Evolutionary conservation across 176 grass and related monocot species (phyloP).

Genomic region (Coix lacrymajobi): DNA sequence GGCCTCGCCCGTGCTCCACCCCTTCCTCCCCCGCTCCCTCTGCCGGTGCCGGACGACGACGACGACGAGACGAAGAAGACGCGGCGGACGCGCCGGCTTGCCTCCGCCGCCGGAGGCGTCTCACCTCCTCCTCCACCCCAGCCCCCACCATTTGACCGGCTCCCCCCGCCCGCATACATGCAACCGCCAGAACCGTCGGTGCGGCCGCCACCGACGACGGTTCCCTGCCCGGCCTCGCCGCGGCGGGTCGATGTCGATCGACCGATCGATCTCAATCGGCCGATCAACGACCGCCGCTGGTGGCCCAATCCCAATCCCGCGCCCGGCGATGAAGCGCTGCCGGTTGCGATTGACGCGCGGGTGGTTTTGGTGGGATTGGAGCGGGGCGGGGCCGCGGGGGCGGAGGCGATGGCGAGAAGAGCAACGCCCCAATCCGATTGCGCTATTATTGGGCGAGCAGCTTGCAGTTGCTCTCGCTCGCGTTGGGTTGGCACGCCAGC

Average conservation of each 20-base stretch:
- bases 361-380: conserved; percentile 6
- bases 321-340: neutral
- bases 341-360: neutral
- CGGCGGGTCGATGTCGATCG: neutral
- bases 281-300: neutral
- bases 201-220: neutral
- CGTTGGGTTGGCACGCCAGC: neutral
- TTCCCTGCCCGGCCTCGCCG: neutral
- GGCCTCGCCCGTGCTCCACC: neutral
- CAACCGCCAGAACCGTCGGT: conserved; percentile 25
- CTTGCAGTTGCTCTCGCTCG: neutral
- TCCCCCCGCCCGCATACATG: conserved; percentile 41
- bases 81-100: neutral
- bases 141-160: conserved; percentile 22
- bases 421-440: neutral
- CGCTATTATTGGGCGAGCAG: conserved; percentile 30
- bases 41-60: conserved; percentile 20
- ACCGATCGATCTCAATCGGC: neutral
- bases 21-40: neutral
- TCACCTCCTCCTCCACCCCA: neutral
- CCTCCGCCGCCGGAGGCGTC: conserved; percentile 6
- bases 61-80: neutral
- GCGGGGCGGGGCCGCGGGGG: neutral
- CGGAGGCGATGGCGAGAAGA: neutral
- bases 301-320: neutral